Percentiles rank a stretch among this genome's conserved stretches.
Evolutionary conservation across 306 rosid genomes (phyloP).

Genomic region (Quercus mongolica): DNA sequence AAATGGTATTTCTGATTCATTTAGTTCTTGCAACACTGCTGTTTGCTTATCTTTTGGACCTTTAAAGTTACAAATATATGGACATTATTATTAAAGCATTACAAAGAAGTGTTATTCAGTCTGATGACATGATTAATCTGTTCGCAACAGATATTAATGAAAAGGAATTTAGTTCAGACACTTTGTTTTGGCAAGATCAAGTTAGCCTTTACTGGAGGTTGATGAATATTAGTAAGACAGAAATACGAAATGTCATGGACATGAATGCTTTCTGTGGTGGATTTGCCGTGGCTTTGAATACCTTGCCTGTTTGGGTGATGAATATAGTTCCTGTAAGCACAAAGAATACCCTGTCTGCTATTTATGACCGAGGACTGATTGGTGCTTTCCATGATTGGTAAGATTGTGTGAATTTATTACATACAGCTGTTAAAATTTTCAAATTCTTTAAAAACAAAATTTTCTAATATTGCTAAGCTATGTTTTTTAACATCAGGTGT

Average conservation of each 20-base stretch:
- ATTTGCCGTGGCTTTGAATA: constrained; percentile 64
- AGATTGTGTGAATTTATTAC: constrained; percentile 1
- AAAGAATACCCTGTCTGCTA: constrained; percentile 78
- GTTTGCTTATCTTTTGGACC: too few relatives aligned
- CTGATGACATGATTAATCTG: constrained; percentile 15
- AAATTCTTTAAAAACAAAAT: neutral
- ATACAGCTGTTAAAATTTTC: neutral
- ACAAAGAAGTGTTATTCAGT: constrained; percentile 4
- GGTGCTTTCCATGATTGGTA: constrained; percentile 94
- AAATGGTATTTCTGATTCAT: too few relatives aligned
- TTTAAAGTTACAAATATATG: neutral
- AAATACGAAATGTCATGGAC: constrained; percentile 88
- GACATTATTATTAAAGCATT: constrained; percentile 2
- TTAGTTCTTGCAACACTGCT: too few relatives aligned
- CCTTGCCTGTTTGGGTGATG: constrained; percentile 76
- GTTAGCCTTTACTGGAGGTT: constrained; percentile 66
- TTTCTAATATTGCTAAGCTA: neutral
- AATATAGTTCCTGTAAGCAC: constrained; percentile 72
- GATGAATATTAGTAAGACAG: constrained; percentile 54
- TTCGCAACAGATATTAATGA: constrained; percentile 51
- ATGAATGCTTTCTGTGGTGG: constrained; percentile 88
- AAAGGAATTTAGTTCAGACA: constrained; percentile 59
- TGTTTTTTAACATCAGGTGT: constrained; percentile 53
- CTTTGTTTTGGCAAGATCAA: constrained; percentile 73
- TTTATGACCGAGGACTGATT: constrained; percentile 71